Evolutionary conservation across 2,329 filamentous ascomycete genomes (phyloP), one percentile per base, ranked within the genome.

Genomic region (Knufia fluminis): DNA sequence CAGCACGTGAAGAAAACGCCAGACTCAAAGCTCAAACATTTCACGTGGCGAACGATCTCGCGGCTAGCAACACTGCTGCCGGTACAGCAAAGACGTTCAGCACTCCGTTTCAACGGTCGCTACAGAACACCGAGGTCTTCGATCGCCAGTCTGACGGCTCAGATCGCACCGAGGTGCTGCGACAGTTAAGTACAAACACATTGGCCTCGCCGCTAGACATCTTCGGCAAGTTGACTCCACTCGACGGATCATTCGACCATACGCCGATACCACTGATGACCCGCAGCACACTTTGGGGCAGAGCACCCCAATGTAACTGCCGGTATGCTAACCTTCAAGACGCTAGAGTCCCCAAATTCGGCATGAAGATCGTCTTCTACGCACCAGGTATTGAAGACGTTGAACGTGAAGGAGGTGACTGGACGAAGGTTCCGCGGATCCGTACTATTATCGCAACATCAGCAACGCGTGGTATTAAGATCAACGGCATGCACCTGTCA

Each of bases 381-480:
- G 81, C 78, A 49, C 76, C 81, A 0, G 78, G 78, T 9, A 82
- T 83, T 51, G 83, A 86, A 50, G 72, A 76, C 6, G 74, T 72
- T 42, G 74, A 77, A 19, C 61, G 73, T 46, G 71, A 71, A 31
- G 76, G 76, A 46, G 78, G 77, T 61, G 73, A 76, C 50, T 81
- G 73, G 70, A 73, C 69, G 8, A 66, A 66, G 14, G 59, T 79
- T 1, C 65, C 74, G 1, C 75, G 78, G 10, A 71, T 82, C 1
- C 82, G 82, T 58, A 75, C 79, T 3, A 84, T 89, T 53, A 81
- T 96, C 45, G 83, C 84, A 1, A 94, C 88, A 2, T 88, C 89
- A 59, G 84, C 86, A 3, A 83, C 81, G 4, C 72, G 74, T 23
- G 86, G 87, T 17, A 86, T 96, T 54, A 76, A 72, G 57, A 74